Evolutionary conservation across 768 basidiomycete species (phyloP).

Genomic region (Lepiota brunneoincarnata): DNA sequence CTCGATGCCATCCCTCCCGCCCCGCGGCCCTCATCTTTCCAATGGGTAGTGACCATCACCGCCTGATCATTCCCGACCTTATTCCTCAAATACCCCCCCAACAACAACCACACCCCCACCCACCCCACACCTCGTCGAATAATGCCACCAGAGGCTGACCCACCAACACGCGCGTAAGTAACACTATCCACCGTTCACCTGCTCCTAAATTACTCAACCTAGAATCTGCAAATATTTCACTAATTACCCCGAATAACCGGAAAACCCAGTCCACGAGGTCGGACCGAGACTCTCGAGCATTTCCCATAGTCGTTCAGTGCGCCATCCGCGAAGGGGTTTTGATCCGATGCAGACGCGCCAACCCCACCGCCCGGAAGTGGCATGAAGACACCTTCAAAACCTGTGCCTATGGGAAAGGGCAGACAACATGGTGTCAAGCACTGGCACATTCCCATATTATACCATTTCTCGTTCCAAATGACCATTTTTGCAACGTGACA

Average conservation of each 20-base stretch:
- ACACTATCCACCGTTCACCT: conserved; percentile 76
- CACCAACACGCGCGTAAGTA: conserved; percentile 87
- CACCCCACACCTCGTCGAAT: conserved; percentile 91
- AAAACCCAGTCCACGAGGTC: conserved; percentile 36
- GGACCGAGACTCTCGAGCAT: conserved; percentile 70
- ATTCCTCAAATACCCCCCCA: conserved; percentile 60
- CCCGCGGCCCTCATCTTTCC: conserved; percentile 91
- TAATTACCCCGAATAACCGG: background rate
- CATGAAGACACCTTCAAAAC: conserved; percentile 85
- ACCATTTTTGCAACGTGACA: too few species aligned
- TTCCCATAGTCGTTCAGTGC: conserved; percentile 36
- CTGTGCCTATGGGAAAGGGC: conserved; percentile 82
- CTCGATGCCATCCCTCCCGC: conserved; percentile 47
- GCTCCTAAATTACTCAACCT: conserved; percentile 65
- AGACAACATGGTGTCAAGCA: too few species aligned
- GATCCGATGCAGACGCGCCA: conserved; percentile 28
- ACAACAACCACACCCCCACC: conserved; percentile 69
- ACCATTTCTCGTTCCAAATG: too few species aligned
- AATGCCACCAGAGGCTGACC: conserved; percentile 70
- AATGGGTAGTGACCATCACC: conserved; percentile 85
- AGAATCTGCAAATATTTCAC: conserved; percentile 37
- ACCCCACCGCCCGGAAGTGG: conserved; percentile 44
- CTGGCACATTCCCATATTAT: too few species aligned
- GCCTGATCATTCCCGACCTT: conserved; percentile 61
- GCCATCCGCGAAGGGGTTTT: conserved; percentile 28